Evolutionary conservation across 2,329 filamentous ascomycete genomes (phyloP), one percentile per base, ranked within the genome.

Genomic region (Curvularia hawaiiensis): DNA sequence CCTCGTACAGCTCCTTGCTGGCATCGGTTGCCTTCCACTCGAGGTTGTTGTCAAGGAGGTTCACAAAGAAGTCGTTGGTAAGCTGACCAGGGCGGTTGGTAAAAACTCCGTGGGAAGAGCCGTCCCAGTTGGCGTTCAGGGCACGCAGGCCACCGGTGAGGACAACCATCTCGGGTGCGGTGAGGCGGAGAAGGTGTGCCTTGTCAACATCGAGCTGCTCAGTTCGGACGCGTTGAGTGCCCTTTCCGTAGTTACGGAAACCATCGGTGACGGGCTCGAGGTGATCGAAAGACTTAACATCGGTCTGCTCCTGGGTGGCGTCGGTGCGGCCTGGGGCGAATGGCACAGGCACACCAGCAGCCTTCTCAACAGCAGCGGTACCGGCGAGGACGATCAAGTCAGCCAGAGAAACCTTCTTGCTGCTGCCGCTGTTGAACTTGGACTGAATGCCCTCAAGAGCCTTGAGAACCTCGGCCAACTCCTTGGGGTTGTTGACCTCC

Each of bases 51-150:
- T 91, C 89, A 24, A 93, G 84, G 1, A 93, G 81, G 79, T 92
- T 92, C 76, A 90, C 84, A 71, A 93, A 93, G 83, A 91, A 93
- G 79, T 92, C 90, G 77, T 90, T 92, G 70, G 86, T 90, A 67
- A 93, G 81, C 65, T 85, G 77, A 41, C 90, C 90, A 1, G 88
- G 87, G 8, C 80, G 81, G 65, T 82, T 81, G 55, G 90, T 93
- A 70, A 92, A 82, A 56, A 92, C 83, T 58, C 90, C 90, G 56
- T 85, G 77, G 24, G 79, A 72, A 0, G 88, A 90, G 41, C 87
- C 87, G 66, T 92, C 88, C 61, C 82, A 90, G 81, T 92, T 93
- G 73, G 84, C 79, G 71, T 86, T 85, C 51, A 93, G 79, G 1
- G 82, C 84, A 65, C 90, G 89, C 52, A 93, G 80, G 74, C 90